phyloP scores from a whole-genome alignment of 192 early-diverging fungal genomes.

The Backusella psychrophila region DNA sequence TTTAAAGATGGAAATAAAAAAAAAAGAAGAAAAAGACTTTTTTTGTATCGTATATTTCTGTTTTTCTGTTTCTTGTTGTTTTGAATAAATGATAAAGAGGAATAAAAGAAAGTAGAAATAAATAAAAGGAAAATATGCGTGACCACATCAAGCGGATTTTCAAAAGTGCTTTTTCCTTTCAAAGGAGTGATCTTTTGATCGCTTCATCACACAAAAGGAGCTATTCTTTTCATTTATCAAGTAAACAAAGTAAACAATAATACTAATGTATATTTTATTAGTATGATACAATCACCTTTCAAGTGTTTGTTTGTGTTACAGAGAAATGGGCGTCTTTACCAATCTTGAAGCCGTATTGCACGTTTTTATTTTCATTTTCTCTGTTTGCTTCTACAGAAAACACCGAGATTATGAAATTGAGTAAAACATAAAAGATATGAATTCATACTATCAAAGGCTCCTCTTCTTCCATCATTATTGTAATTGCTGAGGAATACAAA shows the following conservation, averaged over 20 bases:
- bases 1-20: background rate
- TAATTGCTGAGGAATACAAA: too few relatives aligned
- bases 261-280: too few relatives aligned
- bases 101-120: too few relatives aligned
- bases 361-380: background rate
- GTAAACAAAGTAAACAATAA: too few relatives aligned
- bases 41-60: background rate
- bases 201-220: too few relatives aligned
- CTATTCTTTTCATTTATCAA: too few relatives aligned
- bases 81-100: too few relatives aligned
- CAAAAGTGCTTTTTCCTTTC: too few relatives aligned
- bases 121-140: too few relatives aligned
- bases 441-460: background rate
- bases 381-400: background rate
- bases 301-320: background rate
- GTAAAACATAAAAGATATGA: background rate
- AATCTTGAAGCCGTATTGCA: background rate
- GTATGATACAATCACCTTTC: background rate
- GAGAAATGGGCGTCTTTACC: background rate
- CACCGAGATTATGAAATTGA: background rate
- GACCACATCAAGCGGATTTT: too few relatives aligned
- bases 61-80: background rate
- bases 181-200: too few relatives aligned
- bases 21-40: background rate
- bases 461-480: background rate